A percentile compares a stretch with the other conserved stretches of the same genome.
These are phyloP conservation scores for Lichtheimia hyalospora DNA, from an alignment of 371 early-diverging fungal species.

Conservation along the genomic window DNA sequence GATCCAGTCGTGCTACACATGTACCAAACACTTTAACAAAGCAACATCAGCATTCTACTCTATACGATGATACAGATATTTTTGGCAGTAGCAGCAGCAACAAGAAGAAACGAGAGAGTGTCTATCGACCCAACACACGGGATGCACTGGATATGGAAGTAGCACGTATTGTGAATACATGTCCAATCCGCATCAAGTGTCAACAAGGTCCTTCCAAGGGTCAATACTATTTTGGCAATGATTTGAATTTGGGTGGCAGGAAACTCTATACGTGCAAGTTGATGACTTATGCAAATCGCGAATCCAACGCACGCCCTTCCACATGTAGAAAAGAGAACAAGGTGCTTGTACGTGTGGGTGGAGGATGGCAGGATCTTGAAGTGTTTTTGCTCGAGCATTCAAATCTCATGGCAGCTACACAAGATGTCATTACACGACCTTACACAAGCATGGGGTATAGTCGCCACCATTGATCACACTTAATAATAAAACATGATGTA, in stretches of 20 bases:
- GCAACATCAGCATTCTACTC: not conserved
- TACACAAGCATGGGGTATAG: not conserved
- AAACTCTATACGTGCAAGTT: conserved; percentile 48
- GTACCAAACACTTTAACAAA: not conserved
- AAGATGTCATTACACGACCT: not conserved
- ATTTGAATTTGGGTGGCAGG: conserved; percentile 40
- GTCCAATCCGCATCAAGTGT: conserved; percentile 48
- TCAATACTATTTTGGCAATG: conserved; percentile 62
- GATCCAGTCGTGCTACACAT: conserved; percentile 6
- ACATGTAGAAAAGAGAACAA: conserved; percentile 30
- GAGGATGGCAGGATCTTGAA: conserved; percentile 71
- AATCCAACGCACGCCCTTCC: conserved; percentile 3
- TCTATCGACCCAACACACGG: conserved; percentile 42
- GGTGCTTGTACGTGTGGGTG: conserved; percentile 64
- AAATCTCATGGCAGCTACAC: conserved; percentile 19
- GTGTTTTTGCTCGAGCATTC: conserved; percentile 58
- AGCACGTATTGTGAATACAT: conserved; percentile 54
- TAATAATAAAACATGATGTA: too few relatives aligned
- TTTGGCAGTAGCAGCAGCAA: not conserved
- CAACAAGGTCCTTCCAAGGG: conserved; percentile 44
- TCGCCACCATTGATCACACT: too few relatives aligned
- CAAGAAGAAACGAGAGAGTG: not conserved
- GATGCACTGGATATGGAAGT: conserved; percentile 60
- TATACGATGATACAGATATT: too few relatives aligned
- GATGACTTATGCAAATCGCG: conserved; percentile 40